These are phyloP conservation scores for Candida caryicola DNA, from an alignment of 805 yeast genomes.

Conservation along the genomic window DNA sequence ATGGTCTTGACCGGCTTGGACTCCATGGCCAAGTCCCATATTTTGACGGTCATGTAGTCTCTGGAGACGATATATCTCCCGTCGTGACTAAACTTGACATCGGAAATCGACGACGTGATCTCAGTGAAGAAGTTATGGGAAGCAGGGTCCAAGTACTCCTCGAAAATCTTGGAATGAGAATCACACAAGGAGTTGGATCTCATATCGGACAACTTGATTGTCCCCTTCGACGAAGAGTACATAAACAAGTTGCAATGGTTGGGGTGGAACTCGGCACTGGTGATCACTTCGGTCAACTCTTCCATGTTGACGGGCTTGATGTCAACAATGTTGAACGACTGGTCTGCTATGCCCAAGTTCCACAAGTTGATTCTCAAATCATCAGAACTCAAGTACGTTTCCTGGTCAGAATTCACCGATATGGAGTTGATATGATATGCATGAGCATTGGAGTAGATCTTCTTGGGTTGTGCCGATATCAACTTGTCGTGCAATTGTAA, in stretches of 20 bases:
- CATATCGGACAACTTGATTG: conserved; percentile 95
- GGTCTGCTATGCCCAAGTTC: conserved; percentile 93
- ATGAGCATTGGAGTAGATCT: conserved; percentile 91
- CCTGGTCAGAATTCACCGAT: conserved; percentile 92
- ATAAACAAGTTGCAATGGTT: conserved; percentile 85
- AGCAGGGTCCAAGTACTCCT: conserved; percentile 89
- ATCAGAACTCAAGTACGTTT: conserved; percentile 88
- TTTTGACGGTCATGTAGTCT: conserved; percentile 94
- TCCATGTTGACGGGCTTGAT: conserved; percentile 98
- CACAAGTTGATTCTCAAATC: conserved; percentile 93
- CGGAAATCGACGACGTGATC: conserved; percentile 90
- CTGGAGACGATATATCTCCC: conserved; percentile 96
- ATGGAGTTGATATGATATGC: conserved; percentile 97
- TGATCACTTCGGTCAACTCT: conserved; percentile 95
- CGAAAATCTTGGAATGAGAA: conserved; percentile 79
- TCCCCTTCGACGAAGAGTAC: conserved; percentile 94
- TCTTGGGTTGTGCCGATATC: conserved; percentile 91
- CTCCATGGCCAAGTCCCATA: conserved; percentile 98
- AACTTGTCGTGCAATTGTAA: conserved; percentile 92
- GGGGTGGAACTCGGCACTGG: conserved; percentile 96
- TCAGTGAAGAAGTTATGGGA: conserved; percentile 96
- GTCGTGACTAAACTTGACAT: conserved; percentile 85
- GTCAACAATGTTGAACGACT: conserved; percentile 94
- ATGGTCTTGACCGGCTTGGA: conserved; percentile 90
- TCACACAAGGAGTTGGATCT: conserved; percentile 93